Base-by-base conservation (phyloP, 2,329 filamentous ascomycete genomes). In the Daldinia sp. region DNA sequence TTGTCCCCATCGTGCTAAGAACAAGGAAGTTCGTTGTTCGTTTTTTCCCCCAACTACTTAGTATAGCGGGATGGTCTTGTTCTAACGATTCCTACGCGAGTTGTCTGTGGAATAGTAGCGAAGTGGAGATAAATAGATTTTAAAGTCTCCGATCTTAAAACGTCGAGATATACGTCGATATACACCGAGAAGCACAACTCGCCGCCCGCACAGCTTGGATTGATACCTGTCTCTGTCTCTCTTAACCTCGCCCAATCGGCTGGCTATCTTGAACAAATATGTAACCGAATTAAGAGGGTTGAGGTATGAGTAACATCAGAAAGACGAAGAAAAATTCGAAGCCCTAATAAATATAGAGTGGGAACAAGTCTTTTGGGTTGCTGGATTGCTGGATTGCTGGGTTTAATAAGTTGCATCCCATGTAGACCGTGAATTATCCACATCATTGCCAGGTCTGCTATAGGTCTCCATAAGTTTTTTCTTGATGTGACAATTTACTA, bases 401-500 rank as follows among this genome's bases (percentile, higher is more conserved):
- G 17, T 30, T 30, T 48, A 48, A 48, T 48, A 48, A 32, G 45
- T 48, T 48, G n/a, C 45, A 48, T 48, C 8, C 27, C 27, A 48
- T 30, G 30, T 7, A 48, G 45, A 48, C 45, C 15, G 30, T 15
- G 45, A 48, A 48, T 45, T 32, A 48, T 29, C 45, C 45, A 48
- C 45, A 48, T 29, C 41, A 9, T 6, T 48, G 27, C 45, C n/a
- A 27, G 27, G n/a, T n/a, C n/a, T n/a, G n/a, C n/a, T n/a, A n/a
- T n/a, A 29, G 25, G 25, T 19, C 45, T 15, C 45, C 45, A 48
- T 15, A 29, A 30, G n/a, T 48, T 30, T 48, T 32, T 30, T 30
- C 25, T 48, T 48, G 45, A 48, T 48, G 45, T 48, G 25, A 48
- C 45, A 21, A 48, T 19, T 48, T 48, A 32, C 45, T 48, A 48